These are phyloP conservation scores for Huntiella savannae DNA, from an alignment of 2,329 filamentous ascomycete species.

Conservation along the genomic window DNA sequence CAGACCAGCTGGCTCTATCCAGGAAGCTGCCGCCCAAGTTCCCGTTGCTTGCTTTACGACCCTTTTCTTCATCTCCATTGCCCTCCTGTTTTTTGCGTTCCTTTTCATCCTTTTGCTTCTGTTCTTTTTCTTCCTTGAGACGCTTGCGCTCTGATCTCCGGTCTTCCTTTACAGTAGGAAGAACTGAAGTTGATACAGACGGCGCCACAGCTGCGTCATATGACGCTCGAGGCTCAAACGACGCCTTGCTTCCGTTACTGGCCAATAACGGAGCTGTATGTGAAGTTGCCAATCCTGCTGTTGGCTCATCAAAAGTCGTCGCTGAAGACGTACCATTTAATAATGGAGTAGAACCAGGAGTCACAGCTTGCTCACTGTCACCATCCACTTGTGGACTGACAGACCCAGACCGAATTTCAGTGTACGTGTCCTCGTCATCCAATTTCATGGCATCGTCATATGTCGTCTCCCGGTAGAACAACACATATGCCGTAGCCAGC, in stretches of 20 bases:
- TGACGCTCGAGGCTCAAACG: background rate
- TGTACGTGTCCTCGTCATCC: slow-evolving; percentile 16
- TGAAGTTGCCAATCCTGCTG: slow-evolving; percentile 45
- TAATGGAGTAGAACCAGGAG: background rate
- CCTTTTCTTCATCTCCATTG: background rate
- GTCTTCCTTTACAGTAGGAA: slow-evolving; percentile 6
- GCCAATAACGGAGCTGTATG: slow-evolving; percentile 35
- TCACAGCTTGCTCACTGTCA: background rate
- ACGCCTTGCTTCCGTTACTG: background rate
- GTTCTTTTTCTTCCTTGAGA: slow-evolving; percentile 14
- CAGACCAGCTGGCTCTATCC: slow-evolving; percentile 48
- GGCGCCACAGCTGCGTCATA: background rate
- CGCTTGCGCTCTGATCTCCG: slow-evolving; percentile 27
- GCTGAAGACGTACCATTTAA: slow-evolving; percentile 3
- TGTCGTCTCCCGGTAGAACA: slow-evolving; percentile 90
- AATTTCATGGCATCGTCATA: slow-evolving; percentile 29
- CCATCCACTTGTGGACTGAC: background rate
- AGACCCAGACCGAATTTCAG: background rate
- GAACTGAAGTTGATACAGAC: background rate
- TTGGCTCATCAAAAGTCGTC: slow-evolving; percentile 20
- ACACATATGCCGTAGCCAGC: slow-evolving; percentile 83
- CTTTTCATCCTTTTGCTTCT: slow-evolving; percentile 31
- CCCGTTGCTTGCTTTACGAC: slow-evolving; percentile 15
- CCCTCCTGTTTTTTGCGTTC: slow-evolving; percentile 8
- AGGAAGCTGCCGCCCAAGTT: slow-evolving; percentile 35